Conservation (phyloP, 1,284 basidiomycete species). For the Hymenochaete sp. region DNA sequence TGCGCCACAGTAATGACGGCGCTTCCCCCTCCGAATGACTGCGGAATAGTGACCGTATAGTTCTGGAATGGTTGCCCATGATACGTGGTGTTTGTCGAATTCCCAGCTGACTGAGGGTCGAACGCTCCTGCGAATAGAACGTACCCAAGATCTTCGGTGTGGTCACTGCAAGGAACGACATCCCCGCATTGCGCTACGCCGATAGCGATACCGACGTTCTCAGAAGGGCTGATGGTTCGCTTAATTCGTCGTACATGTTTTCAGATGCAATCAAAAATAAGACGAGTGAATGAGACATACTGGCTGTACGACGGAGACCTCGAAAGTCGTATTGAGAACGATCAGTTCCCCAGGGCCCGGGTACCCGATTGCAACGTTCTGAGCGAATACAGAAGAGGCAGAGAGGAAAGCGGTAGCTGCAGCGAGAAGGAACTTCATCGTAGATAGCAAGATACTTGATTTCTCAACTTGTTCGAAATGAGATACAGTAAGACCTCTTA, state of each 20-base stretch:
- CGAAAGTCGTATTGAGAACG: too few species aligned
- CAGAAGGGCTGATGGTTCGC: slow-evolving; percentile 23
- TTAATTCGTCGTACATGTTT: background rate
- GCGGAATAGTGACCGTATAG: slow-evolving; percentile 39
- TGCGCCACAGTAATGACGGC: slow-evolving; percentile 36
- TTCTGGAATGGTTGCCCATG: slow-evolving; percentile 39
- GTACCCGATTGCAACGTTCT: too few species aligned
- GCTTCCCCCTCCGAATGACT: slow-evolving; percentile 23
- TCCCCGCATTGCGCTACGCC: slow-evolving; percentile 29
- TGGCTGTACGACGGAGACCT: slow-evolving; percentile 37
- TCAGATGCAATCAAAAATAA: background rate
- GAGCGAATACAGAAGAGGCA: too few species aligned
- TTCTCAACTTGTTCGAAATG: too few species aligned
- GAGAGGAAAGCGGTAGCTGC: too few species aligned
- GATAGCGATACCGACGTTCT: slow-evolving; percentile 39
- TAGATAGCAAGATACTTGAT: too few species aligned
- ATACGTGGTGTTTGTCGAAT: too few species aligned
- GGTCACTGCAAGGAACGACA: slow-evolving; percentile 26
- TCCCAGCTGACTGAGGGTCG: slow-evolving; percentile 28
- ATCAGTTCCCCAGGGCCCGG: too few species aligned
- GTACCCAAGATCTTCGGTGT: slow-evolving; percentile 31
- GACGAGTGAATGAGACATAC: slow-evolving; percentile 27
- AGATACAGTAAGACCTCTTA: too few species aligned
- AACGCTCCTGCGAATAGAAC: slow-evolving; percentile 40
- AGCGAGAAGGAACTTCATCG: too few species aligned